phyloP scores from a whole-genome alignment of 2,329 filamentous ascomycete genomes.

The Neopestalotiopsis rosae region DNA sequence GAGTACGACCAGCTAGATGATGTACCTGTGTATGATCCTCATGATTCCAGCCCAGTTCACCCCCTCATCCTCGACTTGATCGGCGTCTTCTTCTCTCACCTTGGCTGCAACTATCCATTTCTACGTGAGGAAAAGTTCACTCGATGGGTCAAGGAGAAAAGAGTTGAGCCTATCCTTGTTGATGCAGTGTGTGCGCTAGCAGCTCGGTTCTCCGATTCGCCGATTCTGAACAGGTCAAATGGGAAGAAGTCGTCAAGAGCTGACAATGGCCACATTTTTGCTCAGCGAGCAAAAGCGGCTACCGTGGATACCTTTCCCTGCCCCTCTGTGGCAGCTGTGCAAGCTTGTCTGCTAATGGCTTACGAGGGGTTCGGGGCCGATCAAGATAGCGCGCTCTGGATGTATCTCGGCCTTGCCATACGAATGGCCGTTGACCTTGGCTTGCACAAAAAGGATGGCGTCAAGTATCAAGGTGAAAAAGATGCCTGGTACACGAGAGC shows the following conservation, averaged over 20 bases:
- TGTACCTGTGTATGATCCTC: conserved; percentile 77
- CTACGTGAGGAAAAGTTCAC: conserved; percentile 75
- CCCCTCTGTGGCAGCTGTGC: conserved; percentile 81
- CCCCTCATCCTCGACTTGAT: conserved; percentile 78
- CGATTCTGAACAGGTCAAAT: conserved; percentile 55
- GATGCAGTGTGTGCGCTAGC: conserved; percentile 85
- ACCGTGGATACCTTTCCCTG: conserved; percentile 84
- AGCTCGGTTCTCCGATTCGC: conserved; percentile 76
- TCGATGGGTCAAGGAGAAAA: conserved; percentile 78
- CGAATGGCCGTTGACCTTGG: conserved; percentile 83
- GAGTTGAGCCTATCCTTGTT: conserved; percentile 82
- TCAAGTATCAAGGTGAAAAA: conserved; percentile 64
- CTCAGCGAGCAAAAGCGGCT: conserved; percentile 81
- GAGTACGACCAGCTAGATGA: conserved; percentile 53
- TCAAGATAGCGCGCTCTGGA: conserved; percentile 89
- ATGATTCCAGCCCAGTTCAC: conserved; percentile 72
- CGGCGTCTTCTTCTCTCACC: conserved; percentile 79
- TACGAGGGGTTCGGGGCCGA: conserved; percentile 90
- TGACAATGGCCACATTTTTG: conserved; percentile 78
- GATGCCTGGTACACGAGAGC: conserved; percentile 55
- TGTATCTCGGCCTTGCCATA: conserved; percentile 89
- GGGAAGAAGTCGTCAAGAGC: conserved; percentile 58
- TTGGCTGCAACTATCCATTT: conserved; percentile 88
- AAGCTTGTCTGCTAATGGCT: conserved; percentile 81
- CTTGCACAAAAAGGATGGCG: conserved; percentile 79